Evolutionary conservation across 768 basidiomycete genomes (phyloP), one percentile per base, ranked within the genome.

Genomic region (Boletus sp.): DNA sequence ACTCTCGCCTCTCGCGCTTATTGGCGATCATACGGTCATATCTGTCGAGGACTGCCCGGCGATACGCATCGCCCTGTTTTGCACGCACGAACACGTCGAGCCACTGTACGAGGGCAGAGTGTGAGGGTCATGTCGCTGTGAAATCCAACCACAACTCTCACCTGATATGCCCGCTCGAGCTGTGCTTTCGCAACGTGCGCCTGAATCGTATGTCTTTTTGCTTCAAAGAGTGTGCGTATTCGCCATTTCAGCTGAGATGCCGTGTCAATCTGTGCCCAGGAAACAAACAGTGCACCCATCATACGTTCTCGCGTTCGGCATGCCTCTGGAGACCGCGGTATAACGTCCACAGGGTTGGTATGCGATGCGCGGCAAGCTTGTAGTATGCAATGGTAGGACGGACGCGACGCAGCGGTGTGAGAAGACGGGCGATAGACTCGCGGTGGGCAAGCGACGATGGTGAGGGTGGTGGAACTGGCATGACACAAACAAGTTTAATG

Each of bases 331-430:
- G 75, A 4, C 83, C 82, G 21, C 90, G 79, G 67, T 93, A 95
- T 5, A 94, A 72, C 0, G 76, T 69, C 87, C 89, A 90, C 61
- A 88, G 68, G 0, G 90, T 92, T 4, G 93, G 91, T 27, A 85
- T 70, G 21, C 85, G 80, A 67, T 95, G 93, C 0, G 84, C 85
- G 0, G 77, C 74, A 27, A 92, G 83, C 46, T 79, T 66, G 63
- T 78, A 91, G 62, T 92, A 89, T 4, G 87, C 83, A 3, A 81
- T 76, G 21, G 77, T 75, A 9, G 87, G 82, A 11, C 83, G 77
- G 6, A 83, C 73, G 30, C 85, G 82, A 32, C 80, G 77, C 1
- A 90, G 69, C 40, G 81, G 74, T 5, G 83, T 79, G 15, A 90
- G 66, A 13, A 82, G 72, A 45, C 66, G 56, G 0, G 81, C 81